Evolutionary conservation across 495 filamentous ascomycete genomes (phyloP).

Genomic region (Pseudomonodictys pantanalensis): DNA sequence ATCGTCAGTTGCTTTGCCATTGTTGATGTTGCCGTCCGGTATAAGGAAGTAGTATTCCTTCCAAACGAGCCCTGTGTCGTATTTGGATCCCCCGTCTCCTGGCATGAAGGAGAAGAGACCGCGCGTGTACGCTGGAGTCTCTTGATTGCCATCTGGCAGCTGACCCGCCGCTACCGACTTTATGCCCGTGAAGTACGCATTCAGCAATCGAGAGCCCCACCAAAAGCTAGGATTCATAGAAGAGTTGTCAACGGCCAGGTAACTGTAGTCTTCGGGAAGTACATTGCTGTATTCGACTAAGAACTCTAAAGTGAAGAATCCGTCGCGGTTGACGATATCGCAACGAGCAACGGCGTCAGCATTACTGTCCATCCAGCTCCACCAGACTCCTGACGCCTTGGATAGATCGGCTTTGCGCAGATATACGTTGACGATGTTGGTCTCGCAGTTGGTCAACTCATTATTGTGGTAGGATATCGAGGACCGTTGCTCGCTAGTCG

Average conservation of each 20-base stretch:
- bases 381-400: background rate
- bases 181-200: slow-evolving; percentile 17
- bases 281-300: background rate
- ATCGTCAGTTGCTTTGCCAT: too few relatives aligned
- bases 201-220: slow-evolving; percentile 25
- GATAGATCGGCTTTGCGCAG: slow-evolving; percentile 16
- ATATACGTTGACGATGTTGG: slow-evolving; percentile 1
- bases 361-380: slow-evolving; percentile 22
- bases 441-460: slow-evolving; percentile 8
- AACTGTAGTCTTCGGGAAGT: slow-evolving; percentile 7
- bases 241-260: slow-evolving; percentile 6
- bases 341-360: slow-evolving; percentile 11
- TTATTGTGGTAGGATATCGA: slow-evolving; percentile 24
- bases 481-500: background rate
- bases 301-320: slow-evolving; percentile 15
- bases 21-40: background rate
- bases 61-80: background rate
- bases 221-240: slow-evolving; percentile 18
- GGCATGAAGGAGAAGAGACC: background rate
- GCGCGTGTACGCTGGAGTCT: slow-evolving; percentile 7
- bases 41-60: background rate
- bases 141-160: slow-evolving; percentile 6
- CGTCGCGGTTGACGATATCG: slow-evolving; percentile 10
- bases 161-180: slow-evolving; percentile 9
- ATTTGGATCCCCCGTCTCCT: background rate